Base-by-base conservation (phyloP, 495 filamentous ascomycete genomes). In the Aspergillus cristatus region DNA sequence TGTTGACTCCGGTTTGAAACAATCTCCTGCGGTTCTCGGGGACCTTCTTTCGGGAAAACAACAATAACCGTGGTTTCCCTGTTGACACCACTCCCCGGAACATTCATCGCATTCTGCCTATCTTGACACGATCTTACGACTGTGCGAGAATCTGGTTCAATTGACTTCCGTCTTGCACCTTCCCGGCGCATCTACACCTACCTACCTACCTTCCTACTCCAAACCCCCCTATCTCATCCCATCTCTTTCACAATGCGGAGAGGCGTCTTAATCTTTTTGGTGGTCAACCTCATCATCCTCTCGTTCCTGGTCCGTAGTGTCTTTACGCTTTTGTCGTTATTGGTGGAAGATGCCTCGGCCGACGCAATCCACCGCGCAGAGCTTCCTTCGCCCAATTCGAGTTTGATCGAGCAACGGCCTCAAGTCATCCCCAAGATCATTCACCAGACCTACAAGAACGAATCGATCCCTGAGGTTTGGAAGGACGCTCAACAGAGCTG, bases 401-500 rank as follows among this genome's bases (percentile, higher is more conserved):
- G 70, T 17, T 38, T 77, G 55, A 70, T 79, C 34, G 71, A 75
- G 45, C 59, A 64, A 34, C 68, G 73, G 25, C 72, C 75, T 7
- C 75, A 79, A 45, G 60, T 85, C 35, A 88, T 93, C 35, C 86
- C 86, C 25, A 90, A 88, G 66, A 90, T 93, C 42, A 85, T 94
- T 38, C 86, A 94, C 55, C 86, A 94, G 54, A 87, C 88, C 18
- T 94, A 84, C 56, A 75, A 77, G 43, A 86, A 88, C 53, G 73
- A 82, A 35, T 74, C 71, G 7, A 81, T 94, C 34, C 87, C 86
- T 0, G 70, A 65, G 41, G 74, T 79, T 38, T 93, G 86, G 87
- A 58, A 64, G 37, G 72, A 72, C 20, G 77, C 83, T 26, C 84
- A 88, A 43, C 65, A 79, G 60, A 81, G 71, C 41, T 93, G 87